Conservation (phyloP, 2,329 filamentous ascomycete genomes). For the Colletotrichum simmondsii region DNA sequence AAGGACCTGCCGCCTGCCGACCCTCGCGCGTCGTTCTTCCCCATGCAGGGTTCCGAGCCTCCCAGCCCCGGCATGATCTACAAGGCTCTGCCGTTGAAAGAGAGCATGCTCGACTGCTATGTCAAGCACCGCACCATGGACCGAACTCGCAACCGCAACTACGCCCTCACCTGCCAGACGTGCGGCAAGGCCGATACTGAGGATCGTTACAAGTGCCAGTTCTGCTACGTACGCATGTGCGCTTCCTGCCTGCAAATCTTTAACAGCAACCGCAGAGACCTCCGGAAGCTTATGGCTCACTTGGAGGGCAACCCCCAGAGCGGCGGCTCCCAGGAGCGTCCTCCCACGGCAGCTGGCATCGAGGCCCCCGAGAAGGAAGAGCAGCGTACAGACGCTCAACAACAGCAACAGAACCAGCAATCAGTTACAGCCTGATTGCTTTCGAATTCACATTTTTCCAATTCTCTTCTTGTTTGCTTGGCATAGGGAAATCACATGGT, state of each 20-base stretch:
- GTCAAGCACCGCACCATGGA: slow-evolving; percentile 60
- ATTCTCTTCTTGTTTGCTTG: neutral
- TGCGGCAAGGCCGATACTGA: slow-evolving; percentile 59
- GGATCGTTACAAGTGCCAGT: slow-evolving; percentile 59
- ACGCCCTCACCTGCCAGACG: slow-evolving; percentile 64
- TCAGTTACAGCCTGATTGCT: neutral
- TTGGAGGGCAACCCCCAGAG: slow-evolving; percentile 36
- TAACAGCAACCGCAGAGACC: slow-evolving; percentile 52
- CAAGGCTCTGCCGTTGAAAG: slow-evolving; percentile 54
- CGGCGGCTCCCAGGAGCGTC: neutral
- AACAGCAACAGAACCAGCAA: neutral
- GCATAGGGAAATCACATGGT: slow-evolving; percentile 15
- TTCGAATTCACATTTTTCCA: neutral
- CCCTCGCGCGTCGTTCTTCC: slow-evolving; percentile 50
- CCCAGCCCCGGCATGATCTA: slow-evolving; percentile 50
- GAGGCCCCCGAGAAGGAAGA: neutral
- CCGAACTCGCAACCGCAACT: slow-evolving; percentile 57
- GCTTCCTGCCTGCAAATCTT: slow-evolving; percentile 56
- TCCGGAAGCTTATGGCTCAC: slow-evolving; percentile 53
- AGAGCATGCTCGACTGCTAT: slow-evolving; percentile 58
- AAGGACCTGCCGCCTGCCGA: slow-evolving; percentile 46
- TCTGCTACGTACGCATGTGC: slow-evolving; percentile 65
- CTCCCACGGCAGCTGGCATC: neutral
- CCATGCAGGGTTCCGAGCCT: slow-evolving; percentile 42
- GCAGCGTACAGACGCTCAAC: neutral